Base-by-base conservation (phyloP, 2,329 filamentous ascomycete species). In the Colletotrichum lindemuthianum region DNA sequence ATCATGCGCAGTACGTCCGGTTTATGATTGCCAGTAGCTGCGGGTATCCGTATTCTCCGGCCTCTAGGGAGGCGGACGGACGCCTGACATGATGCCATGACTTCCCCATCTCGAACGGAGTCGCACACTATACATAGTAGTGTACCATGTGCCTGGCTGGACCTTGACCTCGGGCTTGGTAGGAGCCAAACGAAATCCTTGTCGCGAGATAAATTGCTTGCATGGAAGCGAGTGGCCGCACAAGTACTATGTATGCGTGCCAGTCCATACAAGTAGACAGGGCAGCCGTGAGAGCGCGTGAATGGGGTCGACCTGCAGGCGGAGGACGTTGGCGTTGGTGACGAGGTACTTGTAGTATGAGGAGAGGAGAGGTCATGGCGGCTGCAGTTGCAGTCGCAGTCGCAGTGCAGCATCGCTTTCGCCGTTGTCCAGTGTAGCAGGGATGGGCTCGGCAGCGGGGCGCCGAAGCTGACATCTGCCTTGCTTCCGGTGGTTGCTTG, bases 211-310 rank as follows among this genome's bases (percentile, higher is more conserved):
- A 60, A 60, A 65, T 65, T 55, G 57, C 61, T 55, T 65, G 61
- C 61, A 65, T 65, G 44, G 57, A 60, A 55, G 61, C 61, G 61
- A 65, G 57, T 10, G 44, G 44, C 40, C 16, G 44, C 54, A 36
- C 44, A 48, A 49, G 34, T 40, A 32, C 12, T 40, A 55, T 32
- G 33, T 9, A 33, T 55, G 34, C 24, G 24, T 24, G 24, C 24
- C 24, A 24, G n/a, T n/a, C n/a, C 24, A 24, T 24, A 24, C 24
- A 24, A 24, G 24, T 24, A 24, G 24, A 3, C 3, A 24, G 24
- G 24, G 24, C 24, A 24, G 39, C 51, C 37, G 15, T 43, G 52
- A 36, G 37, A 43, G 51, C 32, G 24, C 9, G 36, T 63, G 60
- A 40, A 44, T 51, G 40, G 43, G 55, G 37, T 44, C 13, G 44